phyloP scores from a whole-genome alignment of 768 basidiomycete species.

The Suillus brevipes region DNA sequence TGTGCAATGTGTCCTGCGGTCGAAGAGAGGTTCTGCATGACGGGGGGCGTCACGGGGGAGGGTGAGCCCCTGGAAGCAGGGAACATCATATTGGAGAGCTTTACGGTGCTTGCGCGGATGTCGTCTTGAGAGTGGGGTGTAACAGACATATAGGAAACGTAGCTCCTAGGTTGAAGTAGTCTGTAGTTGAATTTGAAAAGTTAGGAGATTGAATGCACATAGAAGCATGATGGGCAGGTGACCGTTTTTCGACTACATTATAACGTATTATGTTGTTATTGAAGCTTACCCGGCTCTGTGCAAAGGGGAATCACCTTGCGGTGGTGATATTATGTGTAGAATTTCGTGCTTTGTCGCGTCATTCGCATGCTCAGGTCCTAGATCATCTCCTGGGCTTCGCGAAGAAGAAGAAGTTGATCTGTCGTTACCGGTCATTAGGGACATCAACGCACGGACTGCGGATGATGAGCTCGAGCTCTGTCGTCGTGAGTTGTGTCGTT shows the following conservation, averaged over 20 bases:
- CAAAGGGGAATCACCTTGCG: slow-evolving; percentile 42
- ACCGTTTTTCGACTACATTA: slow-evolving; percentile 4
- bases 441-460: neutral
- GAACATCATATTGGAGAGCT: slow-evolving; percentile 55
- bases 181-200: slow-evolving; percentile 33
- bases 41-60: neutral
- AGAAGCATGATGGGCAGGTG: slow-evolving; percentile 15
- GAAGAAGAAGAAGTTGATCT: slow-evolving; percentile 1
- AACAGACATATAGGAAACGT: slow-evolving; percentile 29
- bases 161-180: slow-evolving; percentile 57
- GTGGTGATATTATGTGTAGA: slow-evolving; percentile 21
- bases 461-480: neutral
- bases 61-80: slow-evolving; percentile 24
- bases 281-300: slow-evolving; percentile 55
- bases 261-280: slow-evolving; percentile 9
- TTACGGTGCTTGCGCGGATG: slow-evolving; percentile 67
- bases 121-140: slow-evolving; percentile 56
- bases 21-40: neutral
- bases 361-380: neutral
- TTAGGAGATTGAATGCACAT: slow-evolving; percentile 13
- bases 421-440: neutral
- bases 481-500: neutral
- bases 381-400: neutral
- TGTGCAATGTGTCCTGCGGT: neutral
- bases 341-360: slow-evolving; percentile 11